Percentiles rank a stretch among this genome's conserved stretches.
phyloP scores from a whole-genome alignment of 129 eudicot genomes.

The Calendula officinalis region DNA sequence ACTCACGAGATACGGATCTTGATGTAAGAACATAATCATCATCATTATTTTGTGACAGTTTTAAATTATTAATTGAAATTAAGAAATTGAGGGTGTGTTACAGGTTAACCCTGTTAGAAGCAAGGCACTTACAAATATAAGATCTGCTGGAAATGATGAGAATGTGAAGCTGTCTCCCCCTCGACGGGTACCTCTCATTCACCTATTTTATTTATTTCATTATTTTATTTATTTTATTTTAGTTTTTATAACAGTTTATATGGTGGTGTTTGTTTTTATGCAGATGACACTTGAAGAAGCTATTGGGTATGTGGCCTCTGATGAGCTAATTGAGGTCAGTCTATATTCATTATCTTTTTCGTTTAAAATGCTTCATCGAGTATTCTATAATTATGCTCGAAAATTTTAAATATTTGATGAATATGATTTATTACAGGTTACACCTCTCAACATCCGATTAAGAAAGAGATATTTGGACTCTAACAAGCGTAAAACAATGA shows the following conservation, averaged over 20 bases:
- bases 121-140: constrained; percentile 79
- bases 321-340: constrained; percentile 95
- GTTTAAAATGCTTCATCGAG: neutral
- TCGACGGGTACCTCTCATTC: constrained; percentile 56
- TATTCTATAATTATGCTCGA: neutral
- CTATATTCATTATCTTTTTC: too few species aligned
- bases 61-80: neutral
- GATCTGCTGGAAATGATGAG: constrained; percentile 85
- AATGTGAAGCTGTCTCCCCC: constrained; percentile 95
- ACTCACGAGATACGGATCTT: constrained; percentile 94
- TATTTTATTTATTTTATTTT: neutral
- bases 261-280: constrained; percentile 20
- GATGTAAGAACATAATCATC: constrained; percentile 56
- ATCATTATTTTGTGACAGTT: neutral
- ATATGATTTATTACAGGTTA: constrained; percentile 47
- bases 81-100: constrained; percentile 13
- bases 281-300: constrained; percentile 99
- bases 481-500: constrained; percentile 76
- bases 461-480: constrained; percentile 82
- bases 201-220: neutral
- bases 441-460: constrained; percentile 73
- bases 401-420: neutral
- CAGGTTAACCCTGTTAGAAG: constrained; percentile 87
- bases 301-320: constrained; percentile 93
- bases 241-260: neutral